Percentiles rank a stretch among this genome's conserved stretches.
Evolutionary conservation across 805 yeast genomes (phyloP).

Genomic region (Metschnikowia koreensis): DNA sequence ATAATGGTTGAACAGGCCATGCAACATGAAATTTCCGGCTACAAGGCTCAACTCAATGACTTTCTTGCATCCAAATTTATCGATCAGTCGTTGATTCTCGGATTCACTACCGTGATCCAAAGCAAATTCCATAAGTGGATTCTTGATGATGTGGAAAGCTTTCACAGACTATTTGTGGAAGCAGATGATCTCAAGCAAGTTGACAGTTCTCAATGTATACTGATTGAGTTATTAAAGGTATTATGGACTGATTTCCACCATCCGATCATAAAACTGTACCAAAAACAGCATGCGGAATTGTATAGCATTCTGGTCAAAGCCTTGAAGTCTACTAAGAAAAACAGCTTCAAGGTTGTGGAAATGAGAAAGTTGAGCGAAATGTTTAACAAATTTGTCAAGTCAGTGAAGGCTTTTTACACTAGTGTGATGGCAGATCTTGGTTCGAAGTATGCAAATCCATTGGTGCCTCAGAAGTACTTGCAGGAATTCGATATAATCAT

Average conservation of each 20-base stretch:
- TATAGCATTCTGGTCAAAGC: constrained; percentile 19
- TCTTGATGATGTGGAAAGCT: constrained; percentile 31
- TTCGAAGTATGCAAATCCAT: constrained; percentile 35
- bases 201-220: constrained; percentile 32
- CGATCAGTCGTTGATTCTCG: constrained; percentile 47
- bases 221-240: constrained; percentile 38
- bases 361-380: constrained; percentile 53
- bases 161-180: constrained; percentile 17
- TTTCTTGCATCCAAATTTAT: constrained; percentile 21
- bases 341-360: constrained; percentile 43
- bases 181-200: constrained; percentile 7
- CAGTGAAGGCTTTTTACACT: constrained; percentile 48
- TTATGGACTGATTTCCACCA: constrained; percentile 64
- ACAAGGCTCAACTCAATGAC: constrained; percentile 30
- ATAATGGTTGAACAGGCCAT: constrained; percentile 12
- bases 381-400: constrained; percentile 48
- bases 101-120: constrained; percentile 49
- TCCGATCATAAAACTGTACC: constrained; percentile 61
- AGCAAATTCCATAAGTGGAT: constrained; percentile 47
- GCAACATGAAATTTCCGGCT: constrained; percentile 10
- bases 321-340: constrained; percentile 12
- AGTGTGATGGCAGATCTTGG: constrained; percentile 41
- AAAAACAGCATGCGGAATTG: constrained; percentile 33
- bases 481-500: constrained; percentile 25
- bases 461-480: constrained; percentile 31